Percentiles rank a stretch among this genome's conserved stretches.
Evolutionary conservation across 768 basidiomycete species (phyloP).

Genomic region (Boletus barrowsii): DNA sequence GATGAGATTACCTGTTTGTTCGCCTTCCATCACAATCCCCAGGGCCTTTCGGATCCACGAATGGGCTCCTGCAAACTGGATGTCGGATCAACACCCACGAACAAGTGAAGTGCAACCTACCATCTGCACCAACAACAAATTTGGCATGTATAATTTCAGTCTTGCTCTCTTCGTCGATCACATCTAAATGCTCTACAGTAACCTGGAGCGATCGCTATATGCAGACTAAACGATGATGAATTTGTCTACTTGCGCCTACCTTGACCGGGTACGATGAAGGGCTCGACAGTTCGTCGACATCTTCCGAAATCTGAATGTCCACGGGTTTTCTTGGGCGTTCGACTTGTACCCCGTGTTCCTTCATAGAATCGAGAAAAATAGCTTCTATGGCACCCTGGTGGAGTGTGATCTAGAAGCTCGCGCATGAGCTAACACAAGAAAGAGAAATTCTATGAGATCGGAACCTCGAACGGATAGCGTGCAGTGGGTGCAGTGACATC

Average conservation of each 20-base stretch:
- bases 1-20: slow-evolving; percentile 38
- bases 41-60: slow-evolving; percentile 47
- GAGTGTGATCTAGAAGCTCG: slow-evolving; percentile 29
- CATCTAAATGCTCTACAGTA: slow-evolving; percentile 20
- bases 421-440: neutral
- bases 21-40: slow-evolving; percentile 46
- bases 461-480: slow-evolving; percentile 69
- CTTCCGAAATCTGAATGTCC: slow-evolving; percentile 32
- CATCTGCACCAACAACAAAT: slow-evolving; percentile 37
- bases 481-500: slow-evolving; percentile 62
- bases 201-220: slow-evolving; percentile 14
- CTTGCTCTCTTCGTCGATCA: slow-evolving; percentile 25
- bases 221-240: neutral
- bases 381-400: slow-evolving; percentile 43
- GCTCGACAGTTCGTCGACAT: slow-evolving; percentile 36
- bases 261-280: slow-evolving; percentile 32
- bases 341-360: slow-evolving; percentile 27
- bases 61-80: slow-evolving; percentile 34
- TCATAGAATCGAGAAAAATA: slow-evolving; percentile 42
- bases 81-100: neutral
- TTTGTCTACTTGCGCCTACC: slow-evolving; percentile 4
- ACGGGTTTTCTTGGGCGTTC: slow-evolving; percentile 35
- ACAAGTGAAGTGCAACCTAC: slow-evolving; percentile 9
- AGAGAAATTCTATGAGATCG: neutral
- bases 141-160: slow-evolving; percentile 35